Conservation (phyloP, 768 basidiomycete species). For the Crucibulum laeve region DNA sequence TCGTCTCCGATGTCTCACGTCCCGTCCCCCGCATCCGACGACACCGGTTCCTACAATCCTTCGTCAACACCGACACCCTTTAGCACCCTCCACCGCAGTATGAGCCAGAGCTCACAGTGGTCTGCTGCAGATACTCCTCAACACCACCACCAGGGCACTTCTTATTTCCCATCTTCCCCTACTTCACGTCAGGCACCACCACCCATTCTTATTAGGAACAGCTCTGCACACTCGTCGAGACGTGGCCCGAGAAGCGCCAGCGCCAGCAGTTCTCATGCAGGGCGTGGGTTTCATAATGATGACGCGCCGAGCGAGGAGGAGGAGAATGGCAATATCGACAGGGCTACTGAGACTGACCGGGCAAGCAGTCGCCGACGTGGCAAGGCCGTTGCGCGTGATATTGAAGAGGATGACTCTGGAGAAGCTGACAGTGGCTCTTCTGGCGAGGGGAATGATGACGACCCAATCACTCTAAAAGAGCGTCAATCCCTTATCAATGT, state of each 20-base stretch:
- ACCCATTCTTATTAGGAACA: conserved; percentile 41
- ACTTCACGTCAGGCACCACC: conserved; percentile 34
- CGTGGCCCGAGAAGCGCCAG: conserved; percentile 57
- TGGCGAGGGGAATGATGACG: conserved; percentile 47
- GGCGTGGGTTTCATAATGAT: conserved; percentile 43
- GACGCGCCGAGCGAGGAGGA: conserved; percentile 41
- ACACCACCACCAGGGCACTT: conserved; percentile 68
- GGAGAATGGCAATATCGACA: conserved; percentile 30
- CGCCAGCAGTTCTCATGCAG: conserved; percentile 50
- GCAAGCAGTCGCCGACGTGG: conserved; percentile 27
- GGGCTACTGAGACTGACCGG: conserved; percentile 21
- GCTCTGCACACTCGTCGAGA: conserved; percentile 48
- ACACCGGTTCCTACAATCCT: conserved; percentile 24
- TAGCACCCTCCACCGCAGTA: conserved; percentile 33
- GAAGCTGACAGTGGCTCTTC: conserved; percentile 37
- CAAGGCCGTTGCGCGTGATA: conserved; percentile 36
- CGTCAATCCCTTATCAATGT: conserved; percentile 98
- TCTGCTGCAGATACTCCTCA: conserved; percentile 52
- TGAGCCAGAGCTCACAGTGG: conserved; percentile 57
- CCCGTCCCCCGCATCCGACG: conserved; percentile 26
- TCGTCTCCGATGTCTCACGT: conserved; percentile 19
- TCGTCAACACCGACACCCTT: conserved; percentile 43
- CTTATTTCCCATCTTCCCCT: conserved; percentile 58
- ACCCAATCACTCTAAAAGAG: conserved; percentile 90
- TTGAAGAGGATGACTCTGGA: conserved; percentile 28